These are phyloP conservation scores for Candida sp. DNA, from an alignment of 1,139 yeast genomes.

Conservation along the genomic window DNA sequence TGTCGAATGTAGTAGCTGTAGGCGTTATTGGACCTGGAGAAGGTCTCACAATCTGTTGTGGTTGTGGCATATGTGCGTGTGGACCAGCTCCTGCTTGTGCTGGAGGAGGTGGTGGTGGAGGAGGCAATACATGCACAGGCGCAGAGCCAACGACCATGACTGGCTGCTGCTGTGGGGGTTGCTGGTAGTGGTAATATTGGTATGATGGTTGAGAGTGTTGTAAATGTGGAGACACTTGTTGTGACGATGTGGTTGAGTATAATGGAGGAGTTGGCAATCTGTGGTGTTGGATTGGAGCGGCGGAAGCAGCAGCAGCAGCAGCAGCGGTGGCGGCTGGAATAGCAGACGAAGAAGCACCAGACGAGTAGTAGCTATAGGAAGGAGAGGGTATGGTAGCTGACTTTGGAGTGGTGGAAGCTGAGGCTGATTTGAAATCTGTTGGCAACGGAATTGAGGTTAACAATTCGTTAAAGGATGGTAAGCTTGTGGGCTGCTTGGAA, in stretches of 20 bases:
- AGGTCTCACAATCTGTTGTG: conserved; percentile 1
- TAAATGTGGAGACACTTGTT: conserved; percentile 3
- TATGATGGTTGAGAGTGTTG: conserved; percentile 4
- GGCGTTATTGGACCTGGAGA: conserved; percentile 10
- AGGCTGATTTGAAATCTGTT: conserved; percentile 23
- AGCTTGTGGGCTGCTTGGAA: conserved; percentile 13
- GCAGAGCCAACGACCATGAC: background rate
- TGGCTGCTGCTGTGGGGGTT: background rate
- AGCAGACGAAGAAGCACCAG: conserved; percentile 3
- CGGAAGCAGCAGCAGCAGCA: conserved; percentile 4
- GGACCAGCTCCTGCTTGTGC: no score
- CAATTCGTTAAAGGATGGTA: conserved; percentile 44
- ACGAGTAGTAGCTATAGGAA: conserved; percentile 6
- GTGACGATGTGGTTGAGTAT: background rate
- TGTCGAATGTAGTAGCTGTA: conserved; percentile 11
- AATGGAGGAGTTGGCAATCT: conserved; percentile 14
- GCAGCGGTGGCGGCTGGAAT: background rate
- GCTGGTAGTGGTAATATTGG: conserved; percentile 2
- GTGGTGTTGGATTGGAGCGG: conserved; percentile 8
- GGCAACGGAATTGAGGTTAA: conserved; percentile 41
- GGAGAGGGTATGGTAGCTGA: conserved; percentile 7
- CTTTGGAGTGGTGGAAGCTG: conserved; percentile 4
- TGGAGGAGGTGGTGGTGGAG: background rate
- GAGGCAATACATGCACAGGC: background rate
- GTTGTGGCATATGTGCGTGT: background rate